Evolutionary conservation across 768 basidiomycete species (phyloP), one percentile per base, ranked within the genome.

Genomic region (Panus rudis): DNA sequence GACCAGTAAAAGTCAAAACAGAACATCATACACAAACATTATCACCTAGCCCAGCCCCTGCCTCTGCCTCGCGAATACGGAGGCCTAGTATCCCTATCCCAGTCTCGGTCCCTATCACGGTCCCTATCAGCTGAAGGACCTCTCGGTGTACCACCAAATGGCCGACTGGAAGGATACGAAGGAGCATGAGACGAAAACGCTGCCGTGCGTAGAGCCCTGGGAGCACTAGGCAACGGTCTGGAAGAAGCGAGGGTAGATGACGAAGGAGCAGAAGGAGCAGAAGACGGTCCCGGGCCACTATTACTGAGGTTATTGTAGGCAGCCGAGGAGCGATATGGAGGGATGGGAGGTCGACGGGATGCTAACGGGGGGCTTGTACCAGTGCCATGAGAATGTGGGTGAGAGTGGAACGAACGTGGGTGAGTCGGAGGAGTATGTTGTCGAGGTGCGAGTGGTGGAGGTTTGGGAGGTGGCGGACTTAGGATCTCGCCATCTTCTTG

Each of bases 401-500:
- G 41, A 30, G 52, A 12, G 32, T 63, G 61, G 48, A 71, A 71
- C 3, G 67, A 71, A 4, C 75, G 70, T 22, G 74, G 73, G 50
- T 67, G 71, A 3, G 70, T 72, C 1, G 75, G 70, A 0, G 73
- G 65, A 1, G 70, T 64, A 44, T 71, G 63, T 27, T 66, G 63
- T n/a, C 61, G 67, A 0, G 66, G 67, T 8, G 63, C 52, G 42
- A 63, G 54, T 1, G 54, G 63, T 1, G 54, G 47, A 0, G 52
- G 33, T 46, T 65, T 66, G 22, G 56, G 59, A n/a, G 61, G 62
- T 6, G 61, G 61, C n/a, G 61, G 57, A 31, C 55, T 69, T 28
- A 57, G 54, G 42, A 78, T 76, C 55, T 77, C 76, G 4, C 75
- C 75, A 31, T 78, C 76, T 54, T 78, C 76, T 21, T 70, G 72